phyloP scores from a whole-genome alignment of 2,329 filamentous ascomycete genomes.

The Ceratocystis huliohia region DNA sequence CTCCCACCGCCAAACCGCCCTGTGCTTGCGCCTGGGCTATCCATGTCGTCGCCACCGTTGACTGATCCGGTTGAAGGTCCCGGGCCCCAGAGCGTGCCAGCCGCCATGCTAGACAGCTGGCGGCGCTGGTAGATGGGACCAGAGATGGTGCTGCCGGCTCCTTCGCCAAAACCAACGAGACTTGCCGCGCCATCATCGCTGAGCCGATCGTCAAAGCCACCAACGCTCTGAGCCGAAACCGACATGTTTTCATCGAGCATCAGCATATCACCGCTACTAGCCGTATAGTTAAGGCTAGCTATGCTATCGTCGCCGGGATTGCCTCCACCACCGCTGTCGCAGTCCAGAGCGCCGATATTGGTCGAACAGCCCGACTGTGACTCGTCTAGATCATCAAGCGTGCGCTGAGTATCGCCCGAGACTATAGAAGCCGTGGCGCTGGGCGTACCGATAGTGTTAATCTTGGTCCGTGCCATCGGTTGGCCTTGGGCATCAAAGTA shows the following conservation, averaged over 20 bases:
- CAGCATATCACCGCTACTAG: constrained; percentile 34
- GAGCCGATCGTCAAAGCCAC: constrained; percentile 55
- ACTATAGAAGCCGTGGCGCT: constrained; percentile 60
- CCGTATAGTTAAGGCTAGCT: constrained; percentile 44
- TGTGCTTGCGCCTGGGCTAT: constrained; percentile 2
- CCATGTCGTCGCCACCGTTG: constrained; percentile 7
- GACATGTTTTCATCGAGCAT: constrained; percentile 38
- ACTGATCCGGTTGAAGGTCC: constrained; percentile 3
- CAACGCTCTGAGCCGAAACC: constrained; percentile 36
- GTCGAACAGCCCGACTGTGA: constrained; percentile 10
- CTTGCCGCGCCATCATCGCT: constrained; percentile 75
- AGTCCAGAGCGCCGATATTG: constrained; percentile 46
- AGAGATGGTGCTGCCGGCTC: constrained; percentile 71
- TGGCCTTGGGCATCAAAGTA: constrained; percentile 73
- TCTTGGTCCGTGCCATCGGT: constrained; percentile 55
- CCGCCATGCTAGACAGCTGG: constrained; percentile 22
- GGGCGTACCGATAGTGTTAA: constrained; percentile 81
- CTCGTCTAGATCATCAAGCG: constrained; percentile 44
- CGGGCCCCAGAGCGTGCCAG: constrained; percentile 11
- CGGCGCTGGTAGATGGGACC: constrained; percentile 57
- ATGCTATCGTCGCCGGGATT: constrained; percentile 39
- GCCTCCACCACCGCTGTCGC: constrained; percentile 35
- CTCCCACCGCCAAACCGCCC: neutral
- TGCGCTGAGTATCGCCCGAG: constrained; percentile 40
- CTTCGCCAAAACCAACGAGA: constrained; percentile 85